A percentile compares a stretch with the other conserved stretches of the same genome.
Conservation (phyloP, 2,329 filamentous ascomycete species). For the Aspergillus awamori region DNA sequence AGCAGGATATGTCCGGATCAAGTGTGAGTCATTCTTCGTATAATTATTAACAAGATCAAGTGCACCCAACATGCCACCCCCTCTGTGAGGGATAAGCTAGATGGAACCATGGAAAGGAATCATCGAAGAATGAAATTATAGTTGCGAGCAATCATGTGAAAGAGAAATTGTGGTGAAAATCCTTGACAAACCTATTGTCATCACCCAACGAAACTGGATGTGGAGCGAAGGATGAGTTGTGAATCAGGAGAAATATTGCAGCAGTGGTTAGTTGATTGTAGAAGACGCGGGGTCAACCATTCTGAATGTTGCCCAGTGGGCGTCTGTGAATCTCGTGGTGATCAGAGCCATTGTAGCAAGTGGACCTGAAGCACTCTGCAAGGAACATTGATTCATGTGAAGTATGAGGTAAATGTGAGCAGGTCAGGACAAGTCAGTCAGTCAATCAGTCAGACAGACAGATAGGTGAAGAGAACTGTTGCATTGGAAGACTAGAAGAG, state of each 20-base stretch:
- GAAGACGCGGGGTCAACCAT: neutral
- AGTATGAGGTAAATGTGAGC: too few species aligned
- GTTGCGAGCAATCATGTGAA: neutral
- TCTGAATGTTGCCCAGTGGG: neutral
- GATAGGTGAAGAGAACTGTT: too few species aligned
- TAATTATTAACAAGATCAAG: neutral
- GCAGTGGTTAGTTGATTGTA: neutral
- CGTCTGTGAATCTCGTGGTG: neutral
- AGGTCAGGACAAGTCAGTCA: too few species aligned
- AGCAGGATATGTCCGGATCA: neutral
- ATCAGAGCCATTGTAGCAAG: neutral
- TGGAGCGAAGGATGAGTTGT: neutral
- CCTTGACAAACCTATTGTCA: neutral
- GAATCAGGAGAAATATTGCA: neutral
- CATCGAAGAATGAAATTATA: neutral
- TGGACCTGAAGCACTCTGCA: neutral
- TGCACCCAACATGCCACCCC: neutral
- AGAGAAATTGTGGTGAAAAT: neutral
- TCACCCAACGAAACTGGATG: neutral
- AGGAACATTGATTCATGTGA: neutral
- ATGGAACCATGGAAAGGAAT: conserved; percentile 1
- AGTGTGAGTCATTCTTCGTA: conserved; percentile 1
- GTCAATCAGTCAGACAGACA: too few species aligned
- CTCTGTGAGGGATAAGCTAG: neutral
- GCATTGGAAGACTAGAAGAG: too few species aligned